A percentile compares a stretch with the other conserved stretches of the same genome.
Conservation (phyloP, 192 early-diverging fungal species). For the Backusella parvicylindrica region DNA sequence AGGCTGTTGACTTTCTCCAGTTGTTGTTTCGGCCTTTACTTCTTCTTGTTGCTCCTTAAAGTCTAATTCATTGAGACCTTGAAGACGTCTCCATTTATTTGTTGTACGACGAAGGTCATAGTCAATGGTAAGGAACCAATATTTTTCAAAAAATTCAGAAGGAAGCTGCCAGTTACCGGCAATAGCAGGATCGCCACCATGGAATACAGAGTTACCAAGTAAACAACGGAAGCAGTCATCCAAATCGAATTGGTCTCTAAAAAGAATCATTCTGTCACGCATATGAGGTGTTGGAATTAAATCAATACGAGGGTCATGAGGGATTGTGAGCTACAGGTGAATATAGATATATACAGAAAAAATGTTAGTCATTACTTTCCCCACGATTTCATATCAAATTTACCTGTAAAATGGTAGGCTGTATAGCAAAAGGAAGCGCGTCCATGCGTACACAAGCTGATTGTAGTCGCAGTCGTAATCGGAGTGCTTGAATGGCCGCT, state of each 20-base stretch:
- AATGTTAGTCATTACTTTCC: slow-evolving; percentile 1
- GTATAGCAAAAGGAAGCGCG: not conserved
- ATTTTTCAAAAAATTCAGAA: slow-evolving; percentile 32
- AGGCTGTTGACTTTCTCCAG: not conserved
- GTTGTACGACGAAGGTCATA: slow-evolving; percentile 18
- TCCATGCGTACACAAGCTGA: slow-evolving; percentile 17
- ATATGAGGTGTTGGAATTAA: slow-evolving; percentile 33
- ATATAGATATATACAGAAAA: not conserved
- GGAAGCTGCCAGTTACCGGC: slow-evolving; percentile 36
- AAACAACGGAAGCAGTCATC: slow-evolving; percentile 34
- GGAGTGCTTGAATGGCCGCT: slow-evolving; percentile 29
- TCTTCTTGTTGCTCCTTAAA: not conserved
- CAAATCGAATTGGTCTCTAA: slow-evolving; percentile 35
- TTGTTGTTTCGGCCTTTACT: too few species aligned
- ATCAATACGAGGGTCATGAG: slow-evolving; percentile 40
- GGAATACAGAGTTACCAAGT: slow-evolving; percentile 22
- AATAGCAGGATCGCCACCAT: slow-evolving; percentile 32
- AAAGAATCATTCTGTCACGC: slow-evolving; percentile 42
- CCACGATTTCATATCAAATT: not conserved
- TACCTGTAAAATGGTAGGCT: slow-evolving; percentile 34
- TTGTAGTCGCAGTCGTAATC: slow-evolving; percentile 21
- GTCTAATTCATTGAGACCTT: not conserved
- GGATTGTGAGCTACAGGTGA: slow-evolving; percentile 23
- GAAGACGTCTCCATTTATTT: slow-evolving; percentile 7
- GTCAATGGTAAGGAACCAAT: slow-evolving; percentile 32